A percentile compares a stretch with the other conserved stretches of the same genome.
phyloP scores from a whole-genome alignment of 2,329 filamentous ascomycete species.

The Helicocarpus griseus region DNA sequence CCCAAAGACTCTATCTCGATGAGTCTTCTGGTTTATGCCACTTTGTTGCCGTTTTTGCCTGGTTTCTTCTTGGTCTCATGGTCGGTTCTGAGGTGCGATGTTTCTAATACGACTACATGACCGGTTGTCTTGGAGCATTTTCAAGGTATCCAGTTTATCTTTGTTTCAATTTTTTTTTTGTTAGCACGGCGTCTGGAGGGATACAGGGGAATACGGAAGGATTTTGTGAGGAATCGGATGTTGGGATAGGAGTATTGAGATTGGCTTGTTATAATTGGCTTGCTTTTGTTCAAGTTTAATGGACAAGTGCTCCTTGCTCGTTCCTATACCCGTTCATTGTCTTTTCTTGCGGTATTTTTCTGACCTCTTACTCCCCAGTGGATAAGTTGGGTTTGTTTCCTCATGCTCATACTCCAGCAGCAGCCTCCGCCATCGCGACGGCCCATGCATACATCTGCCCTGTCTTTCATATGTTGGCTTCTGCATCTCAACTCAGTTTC shows the following conservation, averaged over 20 bases:
- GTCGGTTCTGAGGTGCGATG: neutral
- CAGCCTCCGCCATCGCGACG: neutral
- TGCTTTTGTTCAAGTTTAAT: neutral
- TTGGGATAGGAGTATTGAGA: neutral
- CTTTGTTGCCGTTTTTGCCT: neutral
- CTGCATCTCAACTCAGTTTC: neutral
- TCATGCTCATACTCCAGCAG: neutral
- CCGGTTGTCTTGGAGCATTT: constrained; percentile 2
- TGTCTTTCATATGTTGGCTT: neutral
- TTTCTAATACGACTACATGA: constrained; percentile 5
- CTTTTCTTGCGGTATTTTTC: neutral
- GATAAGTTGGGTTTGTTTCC: neutral
- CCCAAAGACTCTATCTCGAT: neutral
- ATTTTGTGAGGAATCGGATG: constrained; percentile 1
- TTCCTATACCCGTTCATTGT: neutral
- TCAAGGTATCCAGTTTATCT: constrained; percentile 1
- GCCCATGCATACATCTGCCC: neutral
- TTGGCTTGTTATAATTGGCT: too few species aligned
- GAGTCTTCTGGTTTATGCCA: neutral
- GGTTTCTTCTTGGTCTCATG: neutral
- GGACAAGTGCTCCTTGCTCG: neutral
- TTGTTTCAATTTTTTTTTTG: neutral
- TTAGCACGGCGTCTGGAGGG: constrained; percentile 1
- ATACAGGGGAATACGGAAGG: neutral
- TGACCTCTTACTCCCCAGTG: neutral